Conservation (phyloP, 1,139 yeast genomes). For the Kluyveromyces marxianus region DNA sequence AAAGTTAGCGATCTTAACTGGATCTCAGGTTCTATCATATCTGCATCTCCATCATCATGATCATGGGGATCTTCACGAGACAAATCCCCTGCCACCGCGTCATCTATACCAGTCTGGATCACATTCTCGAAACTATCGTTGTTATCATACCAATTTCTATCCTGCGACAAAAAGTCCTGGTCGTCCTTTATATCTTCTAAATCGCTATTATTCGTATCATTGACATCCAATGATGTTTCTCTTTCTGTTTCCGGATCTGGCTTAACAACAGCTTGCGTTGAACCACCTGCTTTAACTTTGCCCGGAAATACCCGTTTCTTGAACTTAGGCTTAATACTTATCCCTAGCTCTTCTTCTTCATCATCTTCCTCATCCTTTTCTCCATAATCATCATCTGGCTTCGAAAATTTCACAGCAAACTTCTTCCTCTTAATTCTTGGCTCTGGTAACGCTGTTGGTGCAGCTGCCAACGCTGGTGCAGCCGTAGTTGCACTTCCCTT, state of each 20-base stretch:
- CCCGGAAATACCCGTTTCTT: neutral
- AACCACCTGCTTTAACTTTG: too few species aligned
- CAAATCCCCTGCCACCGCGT: neutral
- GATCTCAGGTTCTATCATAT: slow-evolving; percentile 12
- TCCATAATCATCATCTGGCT: neutral
- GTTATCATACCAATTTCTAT: slow-evolving; percentile 27
- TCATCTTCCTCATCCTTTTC: neutral
- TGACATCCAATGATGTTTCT: neutral
- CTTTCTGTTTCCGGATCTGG: neutral
- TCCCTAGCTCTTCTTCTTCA: neutral
- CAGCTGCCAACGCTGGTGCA: neutral
- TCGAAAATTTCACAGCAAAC: neutral
- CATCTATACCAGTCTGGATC: slow-evolving; percentile 9
- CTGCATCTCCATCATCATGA: slow-evolving; percentile 1
- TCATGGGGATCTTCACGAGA: neutral
- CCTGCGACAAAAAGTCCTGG: slow-evolving; percentile 12
- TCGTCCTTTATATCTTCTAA: slow-evolving; percentile 1
- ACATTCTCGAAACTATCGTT: slow-evolving; percentile 24
- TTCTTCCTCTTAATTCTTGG: neutral
- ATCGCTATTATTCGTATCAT: neutral
- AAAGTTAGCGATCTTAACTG: slow-evolving; percentile 21
- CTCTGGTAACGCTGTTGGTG: neutral
- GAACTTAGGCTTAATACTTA: neutral
- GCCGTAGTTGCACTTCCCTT: neutral
- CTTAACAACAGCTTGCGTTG: too few species aligned